A percentile compares a stretch with the other conserved stretches of the same genome.
phyloP scores from a whole-genome alignment of 805 yeast species.

The Wickerhamiella australiensis region DNA sequence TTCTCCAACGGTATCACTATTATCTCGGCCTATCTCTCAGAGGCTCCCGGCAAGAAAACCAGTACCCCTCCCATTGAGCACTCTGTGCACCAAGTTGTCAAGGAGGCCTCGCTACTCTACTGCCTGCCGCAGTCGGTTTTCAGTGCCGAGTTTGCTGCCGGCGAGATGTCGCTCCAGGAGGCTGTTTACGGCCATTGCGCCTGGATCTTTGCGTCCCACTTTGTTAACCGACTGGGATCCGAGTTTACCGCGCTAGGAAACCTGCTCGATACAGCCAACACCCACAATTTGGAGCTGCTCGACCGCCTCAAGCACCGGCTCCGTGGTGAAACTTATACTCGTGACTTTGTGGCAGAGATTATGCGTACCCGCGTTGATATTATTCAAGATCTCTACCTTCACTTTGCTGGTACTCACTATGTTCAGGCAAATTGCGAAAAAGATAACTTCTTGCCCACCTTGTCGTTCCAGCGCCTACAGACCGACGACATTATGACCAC shows the following conservation, averaged over 20 bases:
- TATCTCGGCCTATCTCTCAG: constrained; percentile 72
- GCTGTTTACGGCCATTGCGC: constrained; percentile 90
- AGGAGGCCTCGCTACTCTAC: constrained; percentile 85
- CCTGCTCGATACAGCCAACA: constrained; percentile 50
- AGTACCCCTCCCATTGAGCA: constrained; percentile 44
- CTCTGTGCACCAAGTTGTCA: constrained; percentile 77
- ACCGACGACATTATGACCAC: constrained; percentile 63
- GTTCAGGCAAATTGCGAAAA: constrained; percentile 38
- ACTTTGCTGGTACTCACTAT: constrained; percentile 85
- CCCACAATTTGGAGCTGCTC: constrained; percentile 63
- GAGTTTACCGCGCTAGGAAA: constrained; percentile 63
- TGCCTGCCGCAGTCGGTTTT: constrained; percentile 82
- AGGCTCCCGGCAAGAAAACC: constrained; percentile 34
- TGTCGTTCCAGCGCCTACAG: constrained; percentile 76
- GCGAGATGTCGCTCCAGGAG: constrained; percentile 84
- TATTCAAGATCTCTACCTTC: constrained; percentile 72
- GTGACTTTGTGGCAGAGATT: constrained; percentile 65
- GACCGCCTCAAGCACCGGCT: constrained; percentile 74
- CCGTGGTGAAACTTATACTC: constrained; percentile 87
- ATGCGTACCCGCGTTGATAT: constrained; percentile 58
- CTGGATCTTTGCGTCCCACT: constrained; percentile 84
- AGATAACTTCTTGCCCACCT: constrained; percentile 37
- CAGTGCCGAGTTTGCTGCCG: constrained; percentile 55
- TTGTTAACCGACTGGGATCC: constrained; percentile 84
- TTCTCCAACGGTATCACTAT: constrained; percentile 81